Evolutionary conservation across 257 asterid genomes (phyloP).

Genomic region (Jaltomata sinuosa): DNA sequence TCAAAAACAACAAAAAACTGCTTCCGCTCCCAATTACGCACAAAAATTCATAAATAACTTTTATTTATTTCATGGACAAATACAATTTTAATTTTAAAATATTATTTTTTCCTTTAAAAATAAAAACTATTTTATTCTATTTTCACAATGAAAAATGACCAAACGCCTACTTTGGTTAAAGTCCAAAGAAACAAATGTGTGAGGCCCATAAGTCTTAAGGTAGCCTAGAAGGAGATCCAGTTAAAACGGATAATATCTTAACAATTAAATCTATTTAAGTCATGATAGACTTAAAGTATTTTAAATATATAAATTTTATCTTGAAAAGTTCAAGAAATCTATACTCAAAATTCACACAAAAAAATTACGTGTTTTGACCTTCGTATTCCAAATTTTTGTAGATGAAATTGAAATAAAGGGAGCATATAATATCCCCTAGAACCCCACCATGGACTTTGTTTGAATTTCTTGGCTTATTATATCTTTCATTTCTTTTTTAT

Average conservation of each 20-base stretch:
- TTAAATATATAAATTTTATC: not conserved
- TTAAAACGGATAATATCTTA: accelerated
- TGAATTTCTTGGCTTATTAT: not conserved
- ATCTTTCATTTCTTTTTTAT: not conserved
- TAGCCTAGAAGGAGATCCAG: not conserved
- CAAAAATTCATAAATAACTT: too few species aligned
- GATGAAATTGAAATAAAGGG: not conserved
- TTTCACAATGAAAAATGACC: too few species aligned
- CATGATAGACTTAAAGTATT: not conserved
- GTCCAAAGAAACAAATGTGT: not conserved
- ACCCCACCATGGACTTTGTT: not conserved
- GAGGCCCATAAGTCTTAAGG: not conserved
- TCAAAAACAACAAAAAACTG: too few species aligned
- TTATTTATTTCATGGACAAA: too few species aligned
- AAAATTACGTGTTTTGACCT: not conserved
- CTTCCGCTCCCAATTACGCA: too few species aligned
- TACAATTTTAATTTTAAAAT: too few species aligned
- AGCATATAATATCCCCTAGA: not conserved
- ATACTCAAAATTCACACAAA: not conserved
- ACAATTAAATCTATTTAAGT: not conserved
- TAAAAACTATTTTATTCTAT: too few species aligned
- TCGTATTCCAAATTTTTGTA: not conserved
- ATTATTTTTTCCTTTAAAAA: too few species aligned
- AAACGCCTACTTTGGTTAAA: too few species aligned
- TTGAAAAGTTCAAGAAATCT: not conserved